Percentiles rank a stretch among this genome's conserved stretches.
Evolutionary conservation across 495 filamentous ascomycete species (phyloP).

Genomic region (Aspergillus asperescens): DNA sequence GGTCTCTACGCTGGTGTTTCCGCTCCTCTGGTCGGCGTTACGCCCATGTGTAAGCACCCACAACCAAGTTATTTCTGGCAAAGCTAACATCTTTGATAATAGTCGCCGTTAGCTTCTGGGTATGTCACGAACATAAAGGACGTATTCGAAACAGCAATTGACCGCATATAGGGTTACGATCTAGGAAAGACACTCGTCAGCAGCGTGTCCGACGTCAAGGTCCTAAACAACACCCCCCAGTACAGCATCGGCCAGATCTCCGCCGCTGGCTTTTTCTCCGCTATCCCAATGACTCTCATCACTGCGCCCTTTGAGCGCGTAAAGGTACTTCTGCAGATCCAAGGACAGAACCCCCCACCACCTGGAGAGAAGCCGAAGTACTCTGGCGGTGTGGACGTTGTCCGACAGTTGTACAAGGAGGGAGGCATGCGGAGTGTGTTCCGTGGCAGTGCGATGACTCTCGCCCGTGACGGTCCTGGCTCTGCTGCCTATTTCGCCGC

Average conservation of each 20-base stretch:
- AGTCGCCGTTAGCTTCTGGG: constrained; percentile 98
- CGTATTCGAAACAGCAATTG: constrained; percentile 12
- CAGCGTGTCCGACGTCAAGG: constrained; percentile 54
- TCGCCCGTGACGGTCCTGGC: constrained; percentile 89
- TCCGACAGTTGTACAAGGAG: constrained; percentile 86
- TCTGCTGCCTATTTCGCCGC: constrained; percentile 93
- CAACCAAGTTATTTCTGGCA: neutral
- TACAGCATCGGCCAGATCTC: constrained; percentile 84
- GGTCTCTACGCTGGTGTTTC: constrained; percentile 96
- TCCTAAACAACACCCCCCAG: constrained; percentile 55
- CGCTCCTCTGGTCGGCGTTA: constrained; percentile 90
- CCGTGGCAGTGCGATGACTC: constrained; percentile 81
- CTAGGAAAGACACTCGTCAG: constrained; percentile 84
- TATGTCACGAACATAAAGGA: constrained; percentile 18
- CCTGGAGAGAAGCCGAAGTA: constrained; percentile 93
- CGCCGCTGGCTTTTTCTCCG: constrained; percentile 93
- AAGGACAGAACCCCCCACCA: constrained; percentile 80
- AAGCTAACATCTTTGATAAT: constrained; percentile 1
- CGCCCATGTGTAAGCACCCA: constrained; percentile 88
- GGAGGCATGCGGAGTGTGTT: constrained; percentile 89
- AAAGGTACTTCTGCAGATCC: constrained; percentile 96
- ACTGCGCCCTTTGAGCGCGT: constrained; percentile 98
- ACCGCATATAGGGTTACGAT: constrained; percentile 68
- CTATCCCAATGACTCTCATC: constrained; percentile 95
- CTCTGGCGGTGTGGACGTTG: constrained; percentile 83